phyloP scores from a whole-genome alignment of 306 rosid genomes.

The Lathyrus sativus region DNA sequence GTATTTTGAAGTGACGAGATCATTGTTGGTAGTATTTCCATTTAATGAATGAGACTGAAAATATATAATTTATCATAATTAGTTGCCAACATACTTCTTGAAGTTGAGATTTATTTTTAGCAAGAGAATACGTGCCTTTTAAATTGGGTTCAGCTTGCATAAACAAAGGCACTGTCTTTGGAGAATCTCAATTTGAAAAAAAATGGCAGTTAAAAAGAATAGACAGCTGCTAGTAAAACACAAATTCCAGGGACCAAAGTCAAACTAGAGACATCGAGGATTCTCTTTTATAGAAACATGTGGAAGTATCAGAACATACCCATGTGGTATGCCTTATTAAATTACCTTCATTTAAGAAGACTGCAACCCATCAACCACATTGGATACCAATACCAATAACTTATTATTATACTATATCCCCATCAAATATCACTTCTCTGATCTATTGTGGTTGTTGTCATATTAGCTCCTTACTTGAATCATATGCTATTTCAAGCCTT shows the following conservation, averaged over 20 bases:
- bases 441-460: constrained; percentile 32
- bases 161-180: constrained; percentile 30
- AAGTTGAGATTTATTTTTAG: constrained; percentile 32
- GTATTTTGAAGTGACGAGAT: too few relatives aligned
- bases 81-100: constrained; percentile 40
- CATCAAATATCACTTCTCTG: constrained; percentile 27
- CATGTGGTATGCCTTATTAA: constrained; percentile 40
- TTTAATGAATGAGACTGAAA: constrained; percentile 4
- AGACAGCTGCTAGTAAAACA: constrained; percentile 12
- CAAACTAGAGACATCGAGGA: constrained; percentile 33
- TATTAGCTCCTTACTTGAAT: constrained; percentile 23
- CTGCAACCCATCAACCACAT: constrained; percentile 30
- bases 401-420: constrained; percentile 26
- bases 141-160: constrained; percentile 39
- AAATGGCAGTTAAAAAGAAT: constrained; percentile 18
- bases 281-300: constrained; percentile 29
- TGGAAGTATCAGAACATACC: constrained; percentile 38
- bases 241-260: constrained; percentile 37
- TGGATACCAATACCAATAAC: constrained; percentile 31
- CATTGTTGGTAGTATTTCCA: neutral
- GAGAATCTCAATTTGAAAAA: constrained; percentile 31
- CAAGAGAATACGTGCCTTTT: constrained; percentile 21
- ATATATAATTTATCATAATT: constrained; percentile 23
- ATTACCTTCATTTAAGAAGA: constrained; percentile 30
- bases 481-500: constrained; percentile 17